These are phyloP conservation scores for Bondarzewia mesenterica DNA, from an alignment of 1,284 basidiomycete species.

Conservation along the genomic window DNA sequence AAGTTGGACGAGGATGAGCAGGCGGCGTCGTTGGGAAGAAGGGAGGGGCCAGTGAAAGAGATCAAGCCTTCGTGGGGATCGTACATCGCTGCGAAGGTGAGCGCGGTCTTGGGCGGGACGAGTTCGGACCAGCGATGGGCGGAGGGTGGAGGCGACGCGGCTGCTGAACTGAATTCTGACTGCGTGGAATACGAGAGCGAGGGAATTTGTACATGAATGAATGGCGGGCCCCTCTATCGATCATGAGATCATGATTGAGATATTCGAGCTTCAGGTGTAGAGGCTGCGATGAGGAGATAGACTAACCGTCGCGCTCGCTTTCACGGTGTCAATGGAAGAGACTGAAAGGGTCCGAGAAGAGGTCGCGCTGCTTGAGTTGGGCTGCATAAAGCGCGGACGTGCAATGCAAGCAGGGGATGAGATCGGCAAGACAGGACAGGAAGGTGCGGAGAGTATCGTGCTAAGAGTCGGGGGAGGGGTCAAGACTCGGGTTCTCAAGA, in stretches of 20 bases:
- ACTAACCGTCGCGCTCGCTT: neutral
- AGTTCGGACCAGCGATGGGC: slow-evolving; percentile 44
- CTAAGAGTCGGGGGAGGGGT: neutral
- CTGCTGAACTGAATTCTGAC: neutral
- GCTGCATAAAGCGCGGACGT: neutral
- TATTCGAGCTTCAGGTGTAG: no score
- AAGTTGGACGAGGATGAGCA: slow-evolving; percentile 8
- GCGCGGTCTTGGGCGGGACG: slow-evolving; percentile 42
- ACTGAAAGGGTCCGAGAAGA: neutral
- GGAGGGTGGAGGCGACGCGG: neutral
- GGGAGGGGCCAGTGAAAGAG: slow-evolving; percentile 42
- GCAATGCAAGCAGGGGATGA: neutral
- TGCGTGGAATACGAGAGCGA: neutral
- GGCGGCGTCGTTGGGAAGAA: slow-evolving; percentile 19
- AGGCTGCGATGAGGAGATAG: no score
- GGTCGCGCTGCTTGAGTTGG: neutral
- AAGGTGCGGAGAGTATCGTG: neutral
- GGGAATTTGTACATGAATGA: neutral
- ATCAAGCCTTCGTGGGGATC: slow-evolving; percentile 48
- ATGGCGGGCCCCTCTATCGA: neutral
- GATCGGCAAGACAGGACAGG: neutral
- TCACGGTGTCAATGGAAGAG: neutral
- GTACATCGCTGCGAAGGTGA: slow-evolving; percentile 53
- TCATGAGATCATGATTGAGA: no score
- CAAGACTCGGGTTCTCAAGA: neutral